Percentiles rank a stretch among this genome's conserved stretches.
These are phyloP conservation scores for Colletotrichum aenigma DNA, from an alignment of 2,329 filamentous ascomycete genomes.

Conservation along the genomic window DNA sequence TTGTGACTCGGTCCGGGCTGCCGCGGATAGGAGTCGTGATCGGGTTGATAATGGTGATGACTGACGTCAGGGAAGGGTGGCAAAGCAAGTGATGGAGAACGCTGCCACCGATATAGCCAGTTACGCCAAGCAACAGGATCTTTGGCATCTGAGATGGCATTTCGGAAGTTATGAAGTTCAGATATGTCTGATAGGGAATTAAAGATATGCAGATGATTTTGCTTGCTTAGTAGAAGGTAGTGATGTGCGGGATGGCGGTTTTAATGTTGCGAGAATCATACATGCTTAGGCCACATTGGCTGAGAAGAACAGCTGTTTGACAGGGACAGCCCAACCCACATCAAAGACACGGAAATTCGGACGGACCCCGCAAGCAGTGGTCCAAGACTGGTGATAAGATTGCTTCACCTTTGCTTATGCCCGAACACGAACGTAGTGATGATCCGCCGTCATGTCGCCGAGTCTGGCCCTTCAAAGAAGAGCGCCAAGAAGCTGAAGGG, in stretches of 20 bases:
- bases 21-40: not conserved
- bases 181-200: not conserved
- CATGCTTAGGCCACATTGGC: too few relatives aligned
- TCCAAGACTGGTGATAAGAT: too few relatives aligned
- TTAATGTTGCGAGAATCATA: not conserved
- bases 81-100: not conserved
- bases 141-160: not conserved
- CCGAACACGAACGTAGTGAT: too few relatives aligned
- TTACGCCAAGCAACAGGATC: not conserved
- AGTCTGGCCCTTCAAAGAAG: too few relatives aligned
- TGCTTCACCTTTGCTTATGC: too few relatives aligned
- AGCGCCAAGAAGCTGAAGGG: too few relatives aligned
- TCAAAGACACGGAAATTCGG: too few relatives aligned
- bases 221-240: not conserved
- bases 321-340: too few relatives aligned
- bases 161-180: not conserved
- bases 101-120: not conserved
- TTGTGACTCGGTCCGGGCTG: too few relatives aligned
- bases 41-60: not conserved
- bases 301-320: too few relatives aligned
- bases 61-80: not conserved
- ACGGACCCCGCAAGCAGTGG: too few relatives aligned
- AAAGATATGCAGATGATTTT: not conserved
- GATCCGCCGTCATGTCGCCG: too few relatives aligned
- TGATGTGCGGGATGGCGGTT: not conserved